These are phyloP conservation scores for Nigrograna mackinnonii DNA, from an alignment of 2,329 filamentous ascomycete species.

Conservation along the genomic window DNA sequence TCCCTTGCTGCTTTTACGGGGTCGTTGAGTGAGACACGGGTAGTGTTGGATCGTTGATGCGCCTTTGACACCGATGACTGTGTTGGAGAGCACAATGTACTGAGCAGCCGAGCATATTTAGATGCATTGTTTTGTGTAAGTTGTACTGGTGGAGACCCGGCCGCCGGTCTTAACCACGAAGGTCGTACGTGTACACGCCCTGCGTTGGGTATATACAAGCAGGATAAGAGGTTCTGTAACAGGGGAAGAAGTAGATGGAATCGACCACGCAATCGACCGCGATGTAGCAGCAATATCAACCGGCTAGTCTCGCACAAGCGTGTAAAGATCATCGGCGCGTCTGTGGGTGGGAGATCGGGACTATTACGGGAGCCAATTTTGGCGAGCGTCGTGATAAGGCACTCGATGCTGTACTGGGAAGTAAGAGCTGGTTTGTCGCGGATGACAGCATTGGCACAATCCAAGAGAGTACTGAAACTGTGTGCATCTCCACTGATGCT, in stretches of 20 bases:
- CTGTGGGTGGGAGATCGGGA: constrained; percentile 23
- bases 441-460: constrained; percentile 53
- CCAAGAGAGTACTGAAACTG: constrained; percentile 53
- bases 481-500: constrained; percentile 57
- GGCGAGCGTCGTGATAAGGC: constrained; percentile 39
- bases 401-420: constrained; percentile 50
- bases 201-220: constrained; percentile 56
- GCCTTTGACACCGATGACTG: constrained; percentile 57
- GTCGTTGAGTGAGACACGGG: constrained; percentile 55
- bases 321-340: constrained; percentile 51
- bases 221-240: constrained; percentile 58
- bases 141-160: constrained; percentile 9
- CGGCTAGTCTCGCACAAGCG: constrained; percentile 59
- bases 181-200: constrained; percentile 28
- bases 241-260: constrained; percentile 62
- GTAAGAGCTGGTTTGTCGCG: constrained; percentile 40
- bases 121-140: constrained; percentile 50
- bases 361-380: constrained; percentile 36
- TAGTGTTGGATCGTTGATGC: constrained; percentile 24
- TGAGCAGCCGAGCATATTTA: constrained; percentile 59
- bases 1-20: constrained; percentile 62
- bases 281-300: constrained; percentile 59
- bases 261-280: constrained; percentile 61
- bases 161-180: constrained; percentile 30
- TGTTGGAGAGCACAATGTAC: constrained; percentile 65